Base-by-base conservation (phyloP, 2,329 filamentous ascomycete genomes). In the Malbranchea cinnamomea region DNA sequence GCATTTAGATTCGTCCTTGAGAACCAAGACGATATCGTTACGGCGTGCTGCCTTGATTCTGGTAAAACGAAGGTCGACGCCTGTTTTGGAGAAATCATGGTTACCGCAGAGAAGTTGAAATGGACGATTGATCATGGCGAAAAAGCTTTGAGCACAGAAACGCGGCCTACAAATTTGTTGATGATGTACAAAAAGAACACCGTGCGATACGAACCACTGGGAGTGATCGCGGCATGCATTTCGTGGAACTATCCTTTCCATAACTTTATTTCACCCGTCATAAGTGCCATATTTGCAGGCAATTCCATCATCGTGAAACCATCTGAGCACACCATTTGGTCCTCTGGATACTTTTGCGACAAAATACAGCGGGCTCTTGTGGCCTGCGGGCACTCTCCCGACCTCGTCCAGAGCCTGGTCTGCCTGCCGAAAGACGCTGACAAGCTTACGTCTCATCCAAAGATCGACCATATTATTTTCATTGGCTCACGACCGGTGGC, bases 171-270 rank as follows among this genome's bases (percentile, higher is more conserved):
- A 1, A 94, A 91, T 53, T 65, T 93, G 26, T 68, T 98, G 39
- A 91, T 98, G 83, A 71, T 75, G 57, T 94, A 95, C 59, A 98
- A 98, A 67, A 74, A 71, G 52, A 94, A 94, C 49, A 77, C 75
- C 38, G 84, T 98, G 16, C 62, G 70, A 28, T 98, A 92, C 54
- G 85, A 98, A 56, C 87, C 89, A 9, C 62, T 95, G 12, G 89
- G 89, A 10, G 83, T 98, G 20, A 81, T 98, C 4, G 78, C 83
- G 7, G 87, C 89, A 11, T 77, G 87, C 30, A 83, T 98, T 24
- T 89, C 80, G 49, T 98, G 89, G 89, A 98, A 98, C 61, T 95
- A 84, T 51, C 75, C 82, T 25, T 92, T 95, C 56, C 89, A 98
- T 60, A 98, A 98, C 56, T 65, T 95, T 39, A 71, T 95, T 26